Conservation (phyloP, 441 rosid species). For the Erysimum cheiri region DNA sequence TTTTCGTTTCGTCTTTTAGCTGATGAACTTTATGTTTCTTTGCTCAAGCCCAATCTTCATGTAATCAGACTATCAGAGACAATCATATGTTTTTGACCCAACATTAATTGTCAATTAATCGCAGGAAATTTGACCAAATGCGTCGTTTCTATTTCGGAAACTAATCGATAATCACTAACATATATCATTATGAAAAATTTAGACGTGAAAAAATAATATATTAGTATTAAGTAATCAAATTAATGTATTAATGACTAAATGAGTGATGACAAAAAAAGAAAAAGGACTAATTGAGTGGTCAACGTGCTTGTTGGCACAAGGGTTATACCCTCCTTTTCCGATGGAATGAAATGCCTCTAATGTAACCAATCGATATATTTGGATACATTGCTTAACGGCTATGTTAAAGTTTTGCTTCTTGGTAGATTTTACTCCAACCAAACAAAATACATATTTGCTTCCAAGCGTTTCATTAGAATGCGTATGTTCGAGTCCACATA, state of each 20-base stretch:
- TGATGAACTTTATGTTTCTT: neutral
- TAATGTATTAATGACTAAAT: neutral
- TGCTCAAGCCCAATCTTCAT: neutral
- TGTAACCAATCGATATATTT: neutral
- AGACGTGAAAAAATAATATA: neutral
- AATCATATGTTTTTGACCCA: neutral
- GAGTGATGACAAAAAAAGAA: neutral
- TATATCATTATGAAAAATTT: neutral
- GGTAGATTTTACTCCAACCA: constrained; percentile 26
- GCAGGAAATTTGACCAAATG: constrained; percentile 7
- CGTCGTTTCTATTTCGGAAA: neutral
- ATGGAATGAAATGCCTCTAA: neutral
- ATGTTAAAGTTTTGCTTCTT: neutral
- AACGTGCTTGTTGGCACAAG: neutral
- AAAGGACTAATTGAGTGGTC: neutral
- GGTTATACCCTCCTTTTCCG: too few relatives aligned
- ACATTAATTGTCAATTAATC: constrained; percentile 5
- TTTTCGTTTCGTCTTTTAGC: neutral
- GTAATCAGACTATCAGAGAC: neutral
- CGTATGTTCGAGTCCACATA: neutral
- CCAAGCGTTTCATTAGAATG: neutral
- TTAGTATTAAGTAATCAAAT: neutral
- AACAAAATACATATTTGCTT: neutral
- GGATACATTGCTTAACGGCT: constrained; percentile 10
- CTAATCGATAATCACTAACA: too few relatives aligned